These are phyloP conservation scores for Porogramme epimiltina DNA, from an alignment of 1,284 basidiomycete genomes.

Conservation along the genomic window DNA sequence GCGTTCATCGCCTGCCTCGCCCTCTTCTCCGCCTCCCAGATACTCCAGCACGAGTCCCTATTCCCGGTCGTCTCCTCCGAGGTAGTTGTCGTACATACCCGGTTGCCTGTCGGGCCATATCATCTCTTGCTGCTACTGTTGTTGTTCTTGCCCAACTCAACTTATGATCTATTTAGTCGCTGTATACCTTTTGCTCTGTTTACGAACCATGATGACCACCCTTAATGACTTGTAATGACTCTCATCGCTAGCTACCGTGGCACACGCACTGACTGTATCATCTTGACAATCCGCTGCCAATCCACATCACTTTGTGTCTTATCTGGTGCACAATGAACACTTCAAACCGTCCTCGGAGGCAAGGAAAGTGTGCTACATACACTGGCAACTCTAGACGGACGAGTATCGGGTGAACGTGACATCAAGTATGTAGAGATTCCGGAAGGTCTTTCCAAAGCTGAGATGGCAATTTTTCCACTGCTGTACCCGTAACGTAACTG, in stretches of 20 bases:
- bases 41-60: not conserved
- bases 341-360: too few relatives aligned
- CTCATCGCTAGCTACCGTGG: not conserved
- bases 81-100: too few relatives aligned
- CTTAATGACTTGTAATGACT: conserved; percentile 7
- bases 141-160: too few relatives aligned
- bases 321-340: too few relatives aligned
- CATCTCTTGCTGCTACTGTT: not conserved
- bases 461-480: too few relatives aligned
- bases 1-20: conserved; percentile 7
- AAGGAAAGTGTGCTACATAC: too few relatives aligned
- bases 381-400: too few relatives aligned
- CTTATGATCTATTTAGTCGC: conserved; percentile 19
- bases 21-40: not conserved
- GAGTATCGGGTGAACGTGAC: too few relatives aligned
- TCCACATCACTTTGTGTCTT: too few relatives aligned
- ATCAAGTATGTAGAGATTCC: too few relatives aligned
- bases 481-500: too few relatives aligned
- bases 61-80: not conserved
- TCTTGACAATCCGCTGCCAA: not conserved
- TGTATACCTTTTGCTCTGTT: not conserved
- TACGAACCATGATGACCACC: conserved; percentile 10
- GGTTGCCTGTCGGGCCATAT: not conserved
- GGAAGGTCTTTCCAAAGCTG: too few relatives aligned
- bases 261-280: not conserved